These are phyloP conservation scores for Candida tetrigidarum DNA, from an alignment of 1,139 yeast species.

Conservation along the genomic window DNA sequence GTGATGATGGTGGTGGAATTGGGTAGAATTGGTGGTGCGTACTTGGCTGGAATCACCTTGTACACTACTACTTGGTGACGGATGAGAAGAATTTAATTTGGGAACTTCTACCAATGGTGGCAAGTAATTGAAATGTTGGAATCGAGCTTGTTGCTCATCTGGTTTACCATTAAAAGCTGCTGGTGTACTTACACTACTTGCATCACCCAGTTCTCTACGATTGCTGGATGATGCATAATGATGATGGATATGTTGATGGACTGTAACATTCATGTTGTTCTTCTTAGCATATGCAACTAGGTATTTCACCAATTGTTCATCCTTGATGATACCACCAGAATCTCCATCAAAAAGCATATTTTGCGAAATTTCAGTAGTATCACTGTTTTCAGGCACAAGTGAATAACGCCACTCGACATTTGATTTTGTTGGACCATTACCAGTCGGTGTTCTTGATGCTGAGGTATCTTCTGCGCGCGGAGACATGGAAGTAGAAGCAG, in stretches of 20 bases:
- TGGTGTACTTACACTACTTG: constrained; percentile 12
- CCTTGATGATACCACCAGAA: constrained; percentile 51
- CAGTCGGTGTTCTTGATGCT: too few species aligned
- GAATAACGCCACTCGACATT: constrained; percentile 41
- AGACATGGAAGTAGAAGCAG: background rate
- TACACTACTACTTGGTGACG: constrained; percentile 31
- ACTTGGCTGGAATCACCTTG: background rate
- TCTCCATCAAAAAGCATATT: constrained; percentile 35
- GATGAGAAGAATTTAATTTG: constrained; percentile 60
- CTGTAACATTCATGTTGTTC: constrained; percentile 63
- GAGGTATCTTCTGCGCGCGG: background rate
- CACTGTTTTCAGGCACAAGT: constrained; percentile 19
- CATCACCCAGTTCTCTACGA: constrained; percentile 10
- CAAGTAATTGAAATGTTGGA: constrained; percentile 71
- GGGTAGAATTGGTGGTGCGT: constrained; percentile 13
- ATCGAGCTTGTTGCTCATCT: constrained; percentile 60
- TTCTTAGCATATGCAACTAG: constrained; percentile 65
- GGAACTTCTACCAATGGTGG: constrained; percentile 78
- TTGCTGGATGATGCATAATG: constrained; percentile 44
- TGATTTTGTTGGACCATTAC: constrained; percentile 17
- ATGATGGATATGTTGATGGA: constrained; percentile 87
- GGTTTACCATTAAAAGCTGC: constrained; percentile 41
- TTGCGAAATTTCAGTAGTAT: constrained; percentile 18
- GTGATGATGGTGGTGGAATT: constrained; percentile 33
- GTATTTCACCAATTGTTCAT: constrained; percentile 57